Evolutionary conservation across 805 yeast species (phyloP), one percentile per base, ranked within the genome.

Genomic region (Candida wancherniae): DNA sequence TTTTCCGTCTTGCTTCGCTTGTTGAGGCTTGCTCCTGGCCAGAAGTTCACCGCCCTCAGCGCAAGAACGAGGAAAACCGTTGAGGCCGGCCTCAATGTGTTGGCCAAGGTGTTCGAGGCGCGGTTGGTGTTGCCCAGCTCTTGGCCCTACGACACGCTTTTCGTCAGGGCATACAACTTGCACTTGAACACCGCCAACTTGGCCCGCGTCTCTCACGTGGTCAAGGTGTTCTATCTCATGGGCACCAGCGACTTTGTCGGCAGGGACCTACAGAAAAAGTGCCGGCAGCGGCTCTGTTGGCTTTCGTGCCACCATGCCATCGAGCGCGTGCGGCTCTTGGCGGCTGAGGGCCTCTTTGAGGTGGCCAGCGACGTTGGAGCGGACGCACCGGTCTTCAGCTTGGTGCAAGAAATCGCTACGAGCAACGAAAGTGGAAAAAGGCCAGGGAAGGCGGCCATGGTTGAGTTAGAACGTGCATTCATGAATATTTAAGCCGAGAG

Each of bases 131-230:
- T 64, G n/a, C 71, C 72, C 0, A 15, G 9, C 0, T 33, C 23
- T 2, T 57, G 59, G 24, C 45, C 50, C 15, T 44, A 53, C 12
- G 45, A 58, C 21, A 54, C 61, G 1, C 49, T 77, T 4, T 73
- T 61, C 26, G 60, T 72, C 1, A 55, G 76, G 18, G 53, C 72
- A 4, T 76, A 67, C 57, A 80, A 80, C 46, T 50, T 76, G 19
- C 80, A 78, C 32, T 55, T 80, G 19, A 69, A 69, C 35, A 70
- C 75, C 1, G 48, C 61, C 4, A 65, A 63, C 29, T 26, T 58
- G 6, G 34, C 52, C 0, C 50, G 77, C 24, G 38, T 75, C 1
- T 42, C 51, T 1, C 43, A 61, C 9, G 67, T 70, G 0, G 47
- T 77, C 4, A 54, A 60, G 29, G 39, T 75, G 0, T 69, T 79